A percentile compares a stretch with the other conserved stretches of the same genome.
phyloP scores from a whole-genome alignment of 2,329 filamentous ascomycete genomes.

The Beauveria caledonica region DNA sequence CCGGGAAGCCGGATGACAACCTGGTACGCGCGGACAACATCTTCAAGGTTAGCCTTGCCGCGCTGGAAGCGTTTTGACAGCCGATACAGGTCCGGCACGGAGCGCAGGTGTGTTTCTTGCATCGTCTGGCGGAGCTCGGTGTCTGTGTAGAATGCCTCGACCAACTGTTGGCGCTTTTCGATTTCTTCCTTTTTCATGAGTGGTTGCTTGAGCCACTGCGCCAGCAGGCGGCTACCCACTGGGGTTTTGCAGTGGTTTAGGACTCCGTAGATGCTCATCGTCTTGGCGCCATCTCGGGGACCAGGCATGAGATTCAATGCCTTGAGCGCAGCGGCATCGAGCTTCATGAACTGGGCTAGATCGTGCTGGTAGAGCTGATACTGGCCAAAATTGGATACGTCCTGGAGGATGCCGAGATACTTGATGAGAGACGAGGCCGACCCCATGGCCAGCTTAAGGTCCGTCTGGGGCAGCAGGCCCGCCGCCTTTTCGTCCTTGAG shows the following conservation, averaged over 20 bases:
- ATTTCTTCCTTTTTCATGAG: constrained; percentile 88
- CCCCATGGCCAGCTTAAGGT: constrained; percentile 93
- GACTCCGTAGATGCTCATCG: constrained; percentile 90
- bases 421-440: constrained; percentile 90
- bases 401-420: constrained; percentile 83
- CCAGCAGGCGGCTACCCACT: constrained; percentile 77
- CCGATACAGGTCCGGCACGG: constrained; percentile 89
- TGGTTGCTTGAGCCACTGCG: constrained; percentile 97
- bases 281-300: constrained; percentile 88
- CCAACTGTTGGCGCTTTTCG: constrained; percentile 82
- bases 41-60: constrained; percentile 82
- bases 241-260: constrained; percentile 98
- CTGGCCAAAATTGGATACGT: constrained; percentile 91
- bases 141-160: constrained; percentile 89
- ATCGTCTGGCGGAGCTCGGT: constrained; percentile 91
- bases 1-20: constrained; percentile 86
- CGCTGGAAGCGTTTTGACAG: constrained; percentile 92
- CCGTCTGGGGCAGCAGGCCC: constrained; percentile 74
- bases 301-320: constrained; percentile 97
- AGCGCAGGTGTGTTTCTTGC: constrained; percentile 90
- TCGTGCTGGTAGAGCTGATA: constrained; percentile 98
- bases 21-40: constrained; percentile 92
- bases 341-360: constrained; percentile 93
- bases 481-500: constrained; percentile 78
- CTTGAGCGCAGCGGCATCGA: constrained; percentile 88